Conservation (phyloP, 345 rosid genomes). For the Nephelium lappaceum region DNA sequence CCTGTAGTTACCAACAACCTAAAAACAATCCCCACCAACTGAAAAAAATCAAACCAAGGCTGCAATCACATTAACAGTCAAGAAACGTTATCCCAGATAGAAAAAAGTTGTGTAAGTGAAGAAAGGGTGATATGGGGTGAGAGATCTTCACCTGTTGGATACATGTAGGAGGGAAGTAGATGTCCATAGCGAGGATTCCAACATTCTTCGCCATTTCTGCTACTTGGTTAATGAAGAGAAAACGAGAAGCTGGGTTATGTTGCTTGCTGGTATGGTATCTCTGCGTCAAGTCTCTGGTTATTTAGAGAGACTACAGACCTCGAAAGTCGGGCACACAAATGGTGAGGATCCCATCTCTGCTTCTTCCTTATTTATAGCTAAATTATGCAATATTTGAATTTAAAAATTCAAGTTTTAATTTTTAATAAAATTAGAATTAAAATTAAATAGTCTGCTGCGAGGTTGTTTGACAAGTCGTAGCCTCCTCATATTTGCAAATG, state of each 20-base stretch:
- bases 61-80: no score
- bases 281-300: not conserved
- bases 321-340: not conserved
- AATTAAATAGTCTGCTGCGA: not conserved
- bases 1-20: not conserved
- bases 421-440: not conserved
- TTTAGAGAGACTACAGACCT: slow-evolving; percentile 4
- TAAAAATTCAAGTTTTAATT: no score
- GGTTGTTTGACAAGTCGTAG: no score
- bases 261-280: not conserved
- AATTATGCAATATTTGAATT: not conserved
- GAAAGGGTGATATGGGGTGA: not conserved
- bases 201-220: slow-evolving; percentile 91
- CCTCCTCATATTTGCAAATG: no score
- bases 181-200: slow-evolving; percentile 91
- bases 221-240: not conserved
- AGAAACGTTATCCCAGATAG: no score
- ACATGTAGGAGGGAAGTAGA: slow-evolving; percentile 96
- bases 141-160: slow-evolving; percentile 73
- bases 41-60: slow-evolving; percentile 7
- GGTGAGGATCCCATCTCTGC: slow-evolving; percentile 13
- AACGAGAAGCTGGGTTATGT: not conserved
- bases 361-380: slow-evolving; percentile 24
- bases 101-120: no score
- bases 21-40: slow-evolving; percentile 2